Conservation (phyloP, 176 grass and related monocot genomes). For the Carex myosuroides region DNA sequence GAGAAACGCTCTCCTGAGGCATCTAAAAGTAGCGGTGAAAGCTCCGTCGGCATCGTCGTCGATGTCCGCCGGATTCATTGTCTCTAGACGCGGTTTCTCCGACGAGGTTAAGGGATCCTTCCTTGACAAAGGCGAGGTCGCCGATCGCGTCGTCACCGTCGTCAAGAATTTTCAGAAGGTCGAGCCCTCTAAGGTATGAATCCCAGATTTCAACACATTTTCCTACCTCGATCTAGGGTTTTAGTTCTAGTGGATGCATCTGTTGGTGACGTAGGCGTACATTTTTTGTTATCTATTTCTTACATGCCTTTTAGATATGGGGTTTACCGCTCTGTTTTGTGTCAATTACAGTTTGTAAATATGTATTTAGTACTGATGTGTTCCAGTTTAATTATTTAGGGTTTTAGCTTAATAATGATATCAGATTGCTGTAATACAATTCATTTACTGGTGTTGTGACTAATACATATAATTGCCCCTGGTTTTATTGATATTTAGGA, state of each 20-base stretch:
- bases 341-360: not conserved
- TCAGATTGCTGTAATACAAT: not conserved
- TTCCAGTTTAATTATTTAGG: not conserved
- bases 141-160: constrained; percentile 63
- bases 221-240: not conserved
- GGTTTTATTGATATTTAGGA: not conserved
- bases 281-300: not conserved
- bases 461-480: not conserved
- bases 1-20: constrained; percentile 57
- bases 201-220: not conserved
- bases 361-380: not conserved
- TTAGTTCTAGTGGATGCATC: not conserved
- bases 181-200: constrained; percentile 53
- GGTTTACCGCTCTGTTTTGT: not conserved
- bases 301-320: not conserved
- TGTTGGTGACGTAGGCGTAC: not conserved
- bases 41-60: not conserved
- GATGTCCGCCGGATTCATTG: not conserved
- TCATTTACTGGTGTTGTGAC: not conserved
- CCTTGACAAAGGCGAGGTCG: constrained; percentile 73
- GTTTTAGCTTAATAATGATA: not conserved
- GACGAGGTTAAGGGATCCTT: constrained; percentile 64
- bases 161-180: constrained; percentile 82
- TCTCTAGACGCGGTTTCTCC: constrained; percentile 34
- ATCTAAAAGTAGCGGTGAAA: constrained; percentile 41